Percentiles rank a stretch among this genome's conserved stretches.
Conservation (phyloP, 257 asterid genomes). For the Parsonsia alboflavescens region DNA sequence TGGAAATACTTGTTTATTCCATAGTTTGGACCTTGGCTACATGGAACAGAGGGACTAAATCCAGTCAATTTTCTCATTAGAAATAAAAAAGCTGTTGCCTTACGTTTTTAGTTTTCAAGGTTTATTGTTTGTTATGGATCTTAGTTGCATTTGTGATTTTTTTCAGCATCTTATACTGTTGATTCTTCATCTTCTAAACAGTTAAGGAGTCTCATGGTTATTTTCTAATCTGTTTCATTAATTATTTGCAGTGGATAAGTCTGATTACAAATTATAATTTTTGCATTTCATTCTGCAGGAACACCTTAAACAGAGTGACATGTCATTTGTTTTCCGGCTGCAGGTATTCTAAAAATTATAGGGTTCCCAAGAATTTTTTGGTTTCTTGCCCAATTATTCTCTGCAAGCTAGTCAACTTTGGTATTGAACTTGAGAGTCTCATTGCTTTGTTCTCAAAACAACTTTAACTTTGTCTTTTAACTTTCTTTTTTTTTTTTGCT, state of each 20-base stretch:
- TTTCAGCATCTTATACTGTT: background rate
- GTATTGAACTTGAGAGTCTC: constrained; percentile 7
- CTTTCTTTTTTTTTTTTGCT: background rate
- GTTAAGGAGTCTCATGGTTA: background rate
- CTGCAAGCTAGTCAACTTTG: constrained; percentile 1
- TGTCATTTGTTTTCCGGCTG: constrained; percentile 93
- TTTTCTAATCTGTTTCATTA: background rate
- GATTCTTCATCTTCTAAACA: background rate
- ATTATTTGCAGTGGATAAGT: background rate
- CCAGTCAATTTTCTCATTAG: background rate
- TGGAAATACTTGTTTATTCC: too few relatives aligned
- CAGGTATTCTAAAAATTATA: constrained; percentile 50
- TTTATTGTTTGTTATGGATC: background rate
- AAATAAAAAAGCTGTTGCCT: background rate
- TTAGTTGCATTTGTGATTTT: too few relatives aligned
- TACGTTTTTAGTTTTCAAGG: background rate
- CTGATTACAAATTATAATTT: background rate
- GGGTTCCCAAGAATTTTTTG: too few relatives aligned
- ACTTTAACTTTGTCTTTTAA: background rate
- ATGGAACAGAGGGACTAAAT: background rate
- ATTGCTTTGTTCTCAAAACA: background rate
- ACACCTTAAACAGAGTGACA: constrained; percentile 93
- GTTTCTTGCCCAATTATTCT: background rate
- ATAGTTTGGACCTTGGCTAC: too few relatives aligned
- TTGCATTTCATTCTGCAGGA: constrained; percentile 47